Conservation (phyloP, 768 basidiomycete species). For the Crassisporium funariophilum region DNA sequence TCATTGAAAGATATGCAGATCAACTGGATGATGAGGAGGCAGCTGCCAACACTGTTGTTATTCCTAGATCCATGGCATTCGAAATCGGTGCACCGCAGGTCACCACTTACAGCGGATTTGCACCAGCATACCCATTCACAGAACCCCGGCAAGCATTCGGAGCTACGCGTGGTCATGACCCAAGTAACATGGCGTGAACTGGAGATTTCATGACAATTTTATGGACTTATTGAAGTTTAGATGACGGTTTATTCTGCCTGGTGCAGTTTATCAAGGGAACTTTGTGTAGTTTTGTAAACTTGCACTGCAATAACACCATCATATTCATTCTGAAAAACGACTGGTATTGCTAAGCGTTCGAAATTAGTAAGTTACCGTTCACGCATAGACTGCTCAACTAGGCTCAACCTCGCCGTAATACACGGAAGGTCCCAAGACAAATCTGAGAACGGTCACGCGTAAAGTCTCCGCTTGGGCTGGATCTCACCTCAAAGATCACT, state of each 20-base stretch:
- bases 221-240: background rate
- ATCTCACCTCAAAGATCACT: no score
- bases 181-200: constrained; percentile 7
- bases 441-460: no score
- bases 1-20: constrained; percentile 53
- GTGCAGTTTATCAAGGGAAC: constrained; percentile 10
- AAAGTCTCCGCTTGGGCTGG: no score
- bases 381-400: no score
- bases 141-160: constrained; percentile 20
- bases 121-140: constrained; percentile 20
- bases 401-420: no score
- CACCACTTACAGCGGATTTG: constrained; percentile 18
- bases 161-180: constrained; percentile 15
- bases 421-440: no score
- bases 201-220: no score
- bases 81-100: constrained; percentile 12
- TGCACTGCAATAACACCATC: constrained; percentile 6
- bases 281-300: constrained; percentile 14
- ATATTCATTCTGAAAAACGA: background rate
- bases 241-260: constrained; percentile 12
- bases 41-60: constrained; percentile 25
- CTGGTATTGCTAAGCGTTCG: no score
- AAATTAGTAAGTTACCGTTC: no score
- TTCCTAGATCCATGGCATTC: constrained; percentile 13
- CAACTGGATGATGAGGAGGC: constrained; percentile 55